Evolutionary conservation across 164 flowering plant species (phyloP).

Genomic region (Vitis cinerea): DNA sequence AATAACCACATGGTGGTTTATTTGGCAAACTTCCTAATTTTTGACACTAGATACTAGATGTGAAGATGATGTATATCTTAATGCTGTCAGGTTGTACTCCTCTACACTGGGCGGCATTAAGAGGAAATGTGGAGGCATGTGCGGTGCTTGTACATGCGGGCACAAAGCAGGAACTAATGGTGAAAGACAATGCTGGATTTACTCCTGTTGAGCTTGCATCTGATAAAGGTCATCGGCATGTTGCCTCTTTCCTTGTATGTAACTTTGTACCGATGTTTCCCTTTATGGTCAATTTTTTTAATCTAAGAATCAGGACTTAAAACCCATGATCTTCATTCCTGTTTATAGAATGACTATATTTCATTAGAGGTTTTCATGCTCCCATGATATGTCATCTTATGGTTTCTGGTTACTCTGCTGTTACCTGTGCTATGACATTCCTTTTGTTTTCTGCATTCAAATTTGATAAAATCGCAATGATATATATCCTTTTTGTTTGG

Average conservation of each 20-base stretch:
- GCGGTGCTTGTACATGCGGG: slow-evolving; percentile 87
- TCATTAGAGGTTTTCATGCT: too few relatives aligned
- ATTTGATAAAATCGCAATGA: too few relatives aligned
- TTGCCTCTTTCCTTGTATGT: slow-evolving; percentile 86
- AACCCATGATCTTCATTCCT: too few relatives aligned
- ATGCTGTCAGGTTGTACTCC: slow-evolving; percentile 83
- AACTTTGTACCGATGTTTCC: slow-evolving; percentile 16
- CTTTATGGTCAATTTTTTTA: neutral
- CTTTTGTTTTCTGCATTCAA: too few relatives aligned
- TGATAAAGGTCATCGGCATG: slow-evolving; percentile 94
- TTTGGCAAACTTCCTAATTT: neutral
- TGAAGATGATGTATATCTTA: neutral
- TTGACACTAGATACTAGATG: too few relatives aligned
- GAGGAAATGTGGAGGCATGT: slow-evolving; percentile 85
- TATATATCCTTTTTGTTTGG: too few relatives aligned
- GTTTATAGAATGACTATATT: too few relatives aligned
- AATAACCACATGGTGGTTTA: neutral
- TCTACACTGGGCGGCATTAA: slow-evolving; percentile 90
- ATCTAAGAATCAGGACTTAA: neutral
- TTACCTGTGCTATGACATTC: too few relatives aligned
- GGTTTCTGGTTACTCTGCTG: too few relatives aligned
- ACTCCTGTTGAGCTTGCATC: slow-evolving; percentile 84
- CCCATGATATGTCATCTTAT: too few relatives aligned
- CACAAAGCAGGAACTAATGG: slow-evolving; percentile 60
- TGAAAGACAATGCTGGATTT: slow-evolving; percentile 85